A percentile compares a stretch with the other conserved stretches of the same genome.
phyloP scores from a whole-genome alignment of 2,329 filamentous ascomycete genomes.

The Chaetomium sp. region DNA sequence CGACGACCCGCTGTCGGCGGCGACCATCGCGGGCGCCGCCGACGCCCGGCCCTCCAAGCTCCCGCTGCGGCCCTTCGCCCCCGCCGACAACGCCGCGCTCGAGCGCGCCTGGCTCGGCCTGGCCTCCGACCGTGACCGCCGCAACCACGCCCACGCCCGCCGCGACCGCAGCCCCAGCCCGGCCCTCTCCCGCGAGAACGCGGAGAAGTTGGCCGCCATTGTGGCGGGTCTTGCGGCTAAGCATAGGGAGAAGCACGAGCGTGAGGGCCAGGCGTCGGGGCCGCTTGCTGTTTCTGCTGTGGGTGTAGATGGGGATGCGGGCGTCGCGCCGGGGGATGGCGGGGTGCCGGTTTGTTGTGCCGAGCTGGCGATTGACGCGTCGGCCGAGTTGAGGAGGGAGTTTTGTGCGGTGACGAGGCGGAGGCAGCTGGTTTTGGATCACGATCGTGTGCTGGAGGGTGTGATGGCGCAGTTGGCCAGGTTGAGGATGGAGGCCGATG shows the following conservation, averaged over 20 bases:
- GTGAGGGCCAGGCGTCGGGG: slow-evolving; percentile 40
- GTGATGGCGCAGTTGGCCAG: slow-evolving; percentile 42
- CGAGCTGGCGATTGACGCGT: slow-evolving; percentile 51
- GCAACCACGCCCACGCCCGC: slow-evolving; percentile 49
- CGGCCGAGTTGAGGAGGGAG: slow-evolving; percentile 49
- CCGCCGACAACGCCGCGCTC: slow-evolving; percentile 75
- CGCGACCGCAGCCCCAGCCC: slow-evolving; percentile 40
- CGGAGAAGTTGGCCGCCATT: slow-evolving; percentile 44
- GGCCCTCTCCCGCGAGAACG: slow-evolving; percentile 41
- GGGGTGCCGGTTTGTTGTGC: slow-evolving; percentile 50
- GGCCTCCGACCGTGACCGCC: slow-evolving; percentile 50
- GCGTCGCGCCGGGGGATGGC: slow-evolving; percentile 15
- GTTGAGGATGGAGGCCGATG: slow-evolving; percentile 18
- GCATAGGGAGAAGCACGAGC: slow-evolving; percentile 52
- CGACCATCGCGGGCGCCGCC: slow-evolving; percentile 53
- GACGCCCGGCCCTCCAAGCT: slow-evolving; percentile 57
- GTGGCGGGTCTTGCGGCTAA: slow-evolving; percentile 48
- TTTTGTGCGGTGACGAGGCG: slow-evolving; percentile 55
- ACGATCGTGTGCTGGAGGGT: slow-evolving; percentile 50
- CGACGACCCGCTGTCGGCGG: slow-evolving; percentile 80
- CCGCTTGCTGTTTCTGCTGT: background rate
- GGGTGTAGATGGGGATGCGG: slow-evolving; percentile 26
- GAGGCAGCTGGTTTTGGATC: slow-evolving; percentile 44
- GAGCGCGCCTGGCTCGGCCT: slow-evolving; percentile 76
- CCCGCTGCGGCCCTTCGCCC: slow-evolving; percentile 75